Conservation (phyloP, 805 yeast genomes). For the Zygosaccharomyces gambellarensis region DNA sequence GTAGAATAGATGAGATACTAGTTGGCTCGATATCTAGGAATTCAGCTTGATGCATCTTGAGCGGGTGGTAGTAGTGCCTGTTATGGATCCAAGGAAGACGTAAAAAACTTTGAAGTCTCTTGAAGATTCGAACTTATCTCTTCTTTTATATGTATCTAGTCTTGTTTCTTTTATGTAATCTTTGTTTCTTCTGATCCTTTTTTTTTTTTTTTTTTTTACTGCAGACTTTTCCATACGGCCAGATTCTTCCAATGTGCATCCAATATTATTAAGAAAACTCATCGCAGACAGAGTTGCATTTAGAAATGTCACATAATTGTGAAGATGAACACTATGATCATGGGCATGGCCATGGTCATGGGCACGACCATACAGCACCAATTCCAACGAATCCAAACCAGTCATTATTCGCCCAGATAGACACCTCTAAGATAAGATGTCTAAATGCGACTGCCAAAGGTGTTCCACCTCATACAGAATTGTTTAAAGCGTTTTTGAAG, state of each 20-base stretch:
- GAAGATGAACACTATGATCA: conserved; percentile 30
- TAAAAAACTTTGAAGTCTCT: neutral
- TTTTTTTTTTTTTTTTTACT: neutral
- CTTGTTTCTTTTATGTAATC: neutral
- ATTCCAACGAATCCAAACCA: conserved; percentile 67
- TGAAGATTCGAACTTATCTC: neutral
- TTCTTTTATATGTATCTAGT: neutral
- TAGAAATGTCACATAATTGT: conserved; percentile 31
- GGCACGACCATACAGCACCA: conserved; percentile 50
- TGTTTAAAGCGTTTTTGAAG: conserved; percentile 48
- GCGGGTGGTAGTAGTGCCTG: no score
- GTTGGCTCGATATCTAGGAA: conserved; percentile 56
- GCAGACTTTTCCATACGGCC: neutral
- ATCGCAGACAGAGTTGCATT: neutral
- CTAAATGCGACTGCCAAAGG: conserved; percentile 53
- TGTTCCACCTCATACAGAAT: conserved; percentile 38
- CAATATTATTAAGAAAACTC: neutral
- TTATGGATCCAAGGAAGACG: no score
- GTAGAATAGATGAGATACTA: conserved; percentile 67
- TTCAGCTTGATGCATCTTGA: conserved; percentile 64
- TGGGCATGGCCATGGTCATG: conserved; percentile 31
- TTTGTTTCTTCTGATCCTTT: neutral
- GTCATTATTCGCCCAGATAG: conserved; percentile 58
- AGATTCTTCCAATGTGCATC: neutral
- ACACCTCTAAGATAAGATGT: conserved; percentile 54